These are phyloP conservation scores for Murraya koenigii DNA, from an alignment of 345 rosid genomes.

Conservation along the genomic window DNA sequence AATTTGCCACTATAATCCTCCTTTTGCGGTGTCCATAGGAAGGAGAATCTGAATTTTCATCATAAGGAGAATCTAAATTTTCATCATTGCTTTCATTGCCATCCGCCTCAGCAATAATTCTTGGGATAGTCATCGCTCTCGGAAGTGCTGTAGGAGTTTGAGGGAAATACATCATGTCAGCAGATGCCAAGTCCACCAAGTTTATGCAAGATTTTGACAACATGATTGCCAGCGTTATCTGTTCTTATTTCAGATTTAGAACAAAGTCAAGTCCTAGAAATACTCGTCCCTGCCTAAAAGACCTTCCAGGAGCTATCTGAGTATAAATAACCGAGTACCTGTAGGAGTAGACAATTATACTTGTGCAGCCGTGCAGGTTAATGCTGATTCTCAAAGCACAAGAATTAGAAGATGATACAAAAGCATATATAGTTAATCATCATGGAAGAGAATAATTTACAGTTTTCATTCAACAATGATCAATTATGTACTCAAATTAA, in stretches of 20 bases:
- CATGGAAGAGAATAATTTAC: neutral
- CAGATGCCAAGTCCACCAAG: slow-evolving; percentile 61
- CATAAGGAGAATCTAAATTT: slow-evolving; percentile 26
- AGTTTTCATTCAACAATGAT: slow-evolving; percentile 1
- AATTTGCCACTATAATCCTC: slow-evolving; percentile 40
- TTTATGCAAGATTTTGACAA: slow-evolving; percentile 63
- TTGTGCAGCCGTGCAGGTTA: neutral
- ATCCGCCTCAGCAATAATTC: slow-evolving; percentile 49
- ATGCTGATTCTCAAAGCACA: neutral
- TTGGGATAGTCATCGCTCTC: slow-evolving; percentile 53
- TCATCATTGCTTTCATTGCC: slow-evolving; percentile 28
- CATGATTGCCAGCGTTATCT: slow-evolving; percentile 26
- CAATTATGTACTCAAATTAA: neutral
- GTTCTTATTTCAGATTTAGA: neutral
- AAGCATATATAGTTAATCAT: neutral
- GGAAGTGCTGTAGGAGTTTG: slow-evolving; percentile 54
- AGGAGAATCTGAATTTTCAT: slow-evolving; percentile 24
- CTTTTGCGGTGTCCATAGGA: slow-evolving; percentile 23
- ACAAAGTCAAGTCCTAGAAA: neutral
- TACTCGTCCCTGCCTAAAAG: neutral
- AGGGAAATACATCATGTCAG: slow-evolving; percentile 52
- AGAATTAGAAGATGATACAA: neutral
- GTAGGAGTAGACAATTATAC: slow-evolving; percentile 7
- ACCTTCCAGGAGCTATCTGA: neutral
- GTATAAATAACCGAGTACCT: slow-evolving; percentile 9